Base-by-base conservation (phyloP, 495 filamentous ascomycete genomes). In the Cladorrhinum samala region DNA sequence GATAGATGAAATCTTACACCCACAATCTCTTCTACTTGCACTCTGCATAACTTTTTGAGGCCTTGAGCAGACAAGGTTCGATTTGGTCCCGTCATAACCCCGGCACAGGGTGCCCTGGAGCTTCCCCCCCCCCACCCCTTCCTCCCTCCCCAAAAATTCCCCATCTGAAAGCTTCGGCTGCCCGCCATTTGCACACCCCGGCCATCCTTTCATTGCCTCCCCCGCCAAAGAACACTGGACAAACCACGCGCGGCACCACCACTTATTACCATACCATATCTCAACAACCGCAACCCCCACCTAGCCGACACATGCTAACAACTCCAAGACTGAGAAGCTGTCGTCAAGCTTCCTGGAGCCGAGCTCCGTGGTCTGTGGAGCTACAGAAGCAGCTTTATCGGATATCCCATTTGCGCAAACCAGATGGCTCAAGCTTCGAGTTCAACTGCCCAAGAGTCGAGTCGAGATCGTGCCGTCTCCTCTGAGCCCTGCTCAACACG, bases 401-500 rank as follows among this genome's bases (percentile, higher is more conserved):
- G 46, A 41, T 41, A 48, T 45, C 27, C 44, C 54, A 43, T 53
- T 49, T 58, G 55, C 62, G 57, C 59, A 64, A 66, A 57, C 61
- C 74, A 73, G 73, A 81, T 81, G 78, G 77, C 77, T 72, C 70
- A 70, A 65, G 68, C 73, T 65, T 62, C 73, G 67, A 67, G 16
- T 3, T 16, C 45, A 14, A 18, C 62, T 57, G 57, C 65, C 56
- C 68, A 75, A 70, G 72, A 76, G 63, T 67, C 71, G 65, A 73
- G 68, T 33, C 27, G 27, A 74, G 75, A 79, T 71, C 76, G 77
- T 70, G 75, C 77, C 55, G 67, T 72, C 67, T 81, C 78, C 59
- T 80, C 77, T 61, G 78, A 82, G 72, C 75, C 77, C 68, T 74
- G 76, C 72, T 79, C 78, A 61, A 75, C 74, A 59, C 75, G 77